Evolutionary conservation across 2,329 filamentous ascomycete genomes (phyloP).

Genomic region (Botrytis porri): DNA sequence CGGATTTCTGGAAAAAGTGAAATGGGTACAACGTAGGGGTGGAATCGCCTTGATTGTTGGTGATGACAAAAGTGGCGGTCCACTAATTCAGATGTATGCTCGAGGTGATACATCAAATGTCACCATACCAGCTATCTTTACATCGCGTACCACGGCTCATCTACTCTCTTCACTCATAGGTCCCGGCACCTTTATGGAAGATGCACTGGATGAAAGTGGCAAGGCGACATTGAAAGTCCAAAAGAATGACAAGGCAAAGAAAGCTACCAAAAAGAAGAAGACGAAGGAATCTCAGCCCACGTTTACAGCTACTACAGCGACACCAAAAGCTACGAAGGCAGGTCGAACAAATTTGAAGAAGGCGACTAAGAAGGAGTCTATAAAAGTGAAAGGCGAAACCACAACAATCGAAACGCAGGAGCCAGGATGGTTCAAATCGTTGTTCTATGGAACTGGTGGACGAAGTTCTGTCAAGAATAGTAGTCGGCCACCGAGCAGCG

Average conservation of each 20-base stretch:
- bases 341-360: conserved; percentile 33
- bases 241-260: conserved; percentile 38
- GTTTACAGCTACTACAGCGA: conserved; percentile 34
- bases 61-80: conserved; percentile 84
- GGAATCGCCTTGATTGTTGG: conserved; percentile 89
- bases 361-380: conserved; percentile 34
- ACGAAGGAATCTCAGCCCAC: conserved; percentile 27
- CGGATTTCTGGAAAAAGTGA: conserved; percentile 94
- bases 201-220: conserved; percentile 58
- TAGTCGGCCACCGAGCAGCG: conserved; percentile 67
- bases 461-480: conserved; percentile 46
- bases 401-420: conserved; percentile 27
- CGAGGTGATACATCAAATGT: conserved; percentile 92
- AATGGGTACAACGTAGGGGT: conserved; percentile 91
- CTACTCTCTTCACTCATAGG: conserved; percentile 85
- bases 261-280: conserved; percentile 32
- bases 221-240: conserved; percentile 55
- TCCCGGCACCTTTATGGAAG: conserved; percentile 60
- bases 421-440: conserved; percentile 46
- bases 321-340: conserved; percentile 33
- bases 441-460: conserved; percentile 42
- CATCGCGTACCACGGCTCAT: conserved; percentile 90
- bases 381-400: conserved; percentile 29
- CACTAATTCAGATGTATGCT: conserved; percentile 97
- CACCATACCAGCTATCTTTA: conserved; percentile 91